Percentiles rank a stretch among this genome's conserved stretches.
Evolutionary conservation across 768 basidiomycete species (phyloP).

Genomic region (Boletus tylopilopsis): DNA sequence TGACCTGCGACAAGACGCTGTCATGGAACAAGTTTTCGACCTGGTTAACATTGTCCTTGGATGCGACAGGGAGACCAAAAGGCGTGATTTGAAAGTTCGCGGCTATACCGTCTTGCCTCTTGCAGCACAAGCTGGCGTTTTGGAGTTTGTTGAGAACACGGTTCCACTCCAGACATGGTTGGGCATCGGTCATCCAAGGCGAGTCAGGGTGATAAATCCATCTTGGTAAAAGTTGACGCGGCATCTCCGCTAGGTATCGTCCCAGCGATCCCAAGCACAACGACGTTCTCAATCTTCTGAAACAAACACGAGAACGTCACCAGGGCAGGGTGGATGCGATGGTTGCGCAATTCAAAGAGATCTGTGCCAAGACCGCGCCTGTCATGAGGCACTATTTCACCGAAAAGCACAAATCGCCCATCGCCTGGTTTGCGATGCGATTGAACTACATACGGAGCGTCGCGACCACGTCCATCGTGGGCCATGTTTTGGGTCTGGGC

Average conservation of each 20-base stretch:
- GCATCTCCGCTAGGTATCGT: slow-evolving; percentile 52
- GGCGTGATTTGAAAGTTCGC: slow-evolving; percentile 69
- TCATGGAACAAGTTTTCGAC: slow-evolving; percentile 97
- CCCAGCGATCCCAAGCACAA: slow-evolving; percentile 46
- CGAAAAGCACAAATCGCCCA: slow-evolving; percentile 82
- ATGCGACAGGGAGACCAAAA: slow-evolving; percentile 70
- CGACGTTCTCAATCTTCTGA: slow-evolving; percentile 31
- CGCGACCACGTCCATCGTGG: slow-evolving; percentile 91
- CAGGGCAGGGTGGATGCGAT: slow-evolving; percentile 30
- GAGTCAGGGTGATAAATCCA: slow-evolving; percentile 14
- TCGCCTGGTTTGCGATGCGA: slow-evolving; percentile 89
- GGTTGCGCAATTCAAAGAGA: slow-evolving; percentile 34
- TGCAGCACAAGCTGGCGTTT: slow-evolving; percentile 70
- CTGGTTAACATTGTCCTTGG: slow-evolving; percentile 77
- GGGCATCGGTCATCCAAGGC: slow-evolving; percentile 57
- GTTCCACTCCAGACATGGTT: slow-evolving; percentile 63
- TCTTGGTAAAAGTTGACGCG: background rate
- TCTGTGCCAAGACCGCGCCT: slow-evolving; percentile 56
- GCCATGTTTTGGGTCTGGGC: slow-evolving; percentile 87
- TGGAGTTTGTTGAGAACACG: slow-evolving; percentile 90
- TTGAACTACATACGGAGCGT: slow-evolving; percentile 89
- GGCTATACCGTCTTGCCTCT: slow-evolving; percentile 91
- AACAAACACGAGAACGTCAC: slow-evolving; percentile 30
- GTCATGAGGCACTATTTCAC: slow-evolving; percentile 96
- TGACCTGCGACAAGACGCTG: slow-evolving; percentile 94